A percentile compares a stretch with the other conserved stretches of the same genome.
phyloP scores from a whole-genome alignment of 2,329 filamentous ascomycete genomes.

The Apiospora pterosperma region DNA sequence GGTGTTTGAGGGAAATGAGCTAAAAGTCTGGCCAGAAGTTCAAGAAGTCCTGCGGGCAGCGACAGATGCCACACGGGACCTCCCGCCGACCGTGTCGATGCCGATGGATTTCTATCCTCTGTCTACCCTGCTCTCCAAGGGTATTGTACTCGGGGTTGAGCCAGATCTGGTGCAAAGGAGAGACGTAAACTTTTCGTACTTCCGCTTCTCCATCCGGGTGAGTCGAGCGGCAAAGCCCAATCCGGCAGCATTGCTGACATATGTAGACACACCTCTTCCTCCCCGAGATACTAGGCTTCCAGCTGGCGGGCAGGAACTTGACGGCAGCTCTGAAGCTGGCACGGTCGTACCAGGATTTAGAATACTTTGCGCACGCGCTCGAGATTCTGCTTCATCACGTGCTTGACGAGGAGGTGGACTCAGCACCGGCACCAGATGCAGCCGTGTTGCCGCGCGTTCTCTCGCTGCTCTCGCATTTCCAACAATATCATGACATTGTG shows the following conservation, averaged over 20 bases:
- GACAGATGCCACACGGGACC: slow-evolving; percentile 62
- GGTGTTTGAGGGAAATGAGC: slow-evolving; percentile 85
- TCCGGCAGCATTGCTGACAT: background rate
- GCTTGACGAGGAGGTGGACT: slow-evolving; percentile 89
- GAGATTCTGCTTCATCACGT: slow-evolving; percentile 92
- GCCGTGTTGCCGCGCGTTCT: slow-evolving; percentile 62
- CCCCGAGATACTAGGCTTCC: slow-evolving; percentile 78
- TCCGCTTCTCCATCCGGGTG: slow-evolving; percentile 84
- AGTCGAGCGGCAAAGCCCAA: slow-evolving; percentile 27
- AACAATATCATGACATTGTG: slow-evolving; percentile 88
- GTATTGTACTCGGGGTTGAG: slow-evolving; percentile 85
- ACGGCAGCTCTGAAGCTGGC: slow-evolving; percentile 77
- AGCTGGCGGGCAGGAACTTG: slow-evolving; percentile 73
- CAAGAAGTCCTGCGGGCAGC: slow-evolving; percentile 76
- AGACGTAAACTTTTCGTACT: slow-evolving; percentile 86
- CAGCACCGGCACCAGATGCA: slow-evolving; percentile 58
- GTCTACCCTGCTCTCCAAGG: slow-evolving; percentile 83
- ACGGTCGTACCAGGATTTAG: slow-evolving; percentile 79
- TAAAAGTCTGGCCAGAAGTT: slow-evolving; percentile 87
- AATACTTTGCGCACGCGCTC: slow-evolving; percentile 89
- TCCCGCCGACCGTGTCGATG: slow-evolving; percentile 72
- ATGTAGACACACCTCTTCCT: slow-evolving; percentile 85
- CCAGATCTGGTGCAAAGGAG: slow-evolving; percentile 89
- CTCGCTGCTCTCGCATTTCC: slow-evolving; percentile 67
- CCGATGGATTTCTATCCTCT: slow-evolving; percentile 94